Conservation (phyloP, 305 asterid genomes). For the Nicotiana rustica region DNA sequence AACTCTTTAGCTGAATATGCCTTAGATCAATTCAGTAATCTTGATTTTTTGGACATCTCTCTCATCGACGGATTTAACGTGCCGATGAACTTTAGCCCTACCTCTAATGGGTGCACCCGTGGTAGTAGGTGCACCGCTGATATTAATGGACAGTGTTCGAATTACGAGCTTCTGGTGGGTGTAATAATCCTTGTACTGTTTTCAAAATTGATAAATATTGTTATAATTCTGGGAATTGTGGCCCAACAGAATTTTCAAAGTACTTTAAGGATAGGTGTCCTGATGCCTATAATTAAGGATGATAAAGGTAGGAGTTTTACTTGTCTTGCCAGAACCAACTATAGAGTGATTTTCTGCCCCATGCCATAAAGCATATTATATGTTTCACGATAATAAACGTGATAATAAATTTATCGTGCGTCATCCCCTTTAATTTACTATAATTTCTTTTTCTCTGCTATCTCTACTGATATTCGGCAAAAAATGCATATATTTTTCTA, state of each 20-base stretch:
- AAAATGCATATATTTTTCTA: too few relatives aligned
- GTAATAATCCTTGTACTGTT: constrained; percentile 59
- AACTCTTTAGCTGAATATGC: constrained; percentile 40
- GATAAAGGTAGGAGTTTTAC: constrained; percentile 38
- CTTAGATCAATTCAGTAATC: constrained; percentile 30
- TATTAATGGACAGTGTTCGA: constrained; percentile 50
- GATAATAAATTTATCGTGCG: too few relatives aligned
- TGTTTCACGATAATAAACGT: too few relatives aligned
- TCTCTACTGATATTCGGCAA: too few relatives aligned
- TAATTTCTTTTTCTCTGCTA: too few relatives aligned
- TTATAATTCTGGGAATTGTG: constrained; percentile 39
- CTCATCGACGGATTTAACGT: constrained; percentile 42
- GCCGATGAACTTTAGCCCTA: constrained; percentile 36
- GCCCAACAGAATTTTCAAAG: neutral
- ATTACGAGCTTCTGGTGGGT: constrained; percentile 47
- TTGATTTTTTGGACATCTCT: constrained; percentile 41
- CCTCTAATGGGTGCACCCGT: constrained; percentile 12
- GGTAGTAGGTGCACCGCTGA: constrained; percentile 39
- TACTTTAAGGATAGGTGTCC: constrained; percentile 40
- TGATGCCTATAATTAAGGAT: constrained; percentile 42
- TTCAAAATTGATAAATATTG: constrained; percentile 40
- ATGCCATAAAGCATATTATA: neutral
- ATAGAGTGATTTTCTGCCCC: constrained; percentile 44
- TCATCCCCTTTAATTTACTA: too few relatives aligned
- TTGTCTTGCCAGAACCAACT: constrained; percentile 48